Conservation (phyloP, 352 stramenopile genomes). For the Globisporangium cylindrosporum region DNA sequence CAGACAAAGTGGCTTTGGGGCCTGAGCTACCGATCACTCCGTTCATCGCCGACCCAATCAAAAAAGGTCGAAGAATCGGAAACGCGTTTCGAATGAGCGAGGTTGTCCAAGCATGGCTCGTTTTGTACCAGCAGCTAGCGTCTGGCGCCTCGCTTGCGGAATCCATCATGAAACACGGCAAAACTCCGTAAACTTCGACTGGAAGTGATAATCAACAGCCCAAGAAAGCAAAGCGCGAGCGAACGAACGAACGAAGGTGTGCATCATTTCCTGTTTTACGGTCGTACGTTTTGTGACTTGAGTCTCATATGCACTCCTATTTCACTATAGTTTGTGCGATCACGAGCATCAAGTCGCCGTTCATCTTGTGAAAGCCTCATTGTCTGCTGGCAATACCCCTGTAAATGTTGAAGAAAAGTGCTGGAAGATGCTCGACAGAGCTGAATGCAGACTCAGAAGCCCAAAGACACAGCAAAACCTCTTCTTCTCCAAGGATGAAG, state of each 20-base stretch:
- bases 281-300: neutral
- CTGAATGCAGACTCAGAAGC: neutral
- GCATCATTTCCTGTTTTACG: neutral
- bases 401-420: neutral
- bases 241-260: neutral
- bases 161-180: conserved; percentile 5
- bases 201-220: neutral
- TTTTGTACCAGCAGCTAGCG: conserved; percentile 33
- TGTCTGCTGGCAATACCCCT: neutral
- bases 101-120: conserved; percentile 42
- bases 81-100: conserved; percentile 85
- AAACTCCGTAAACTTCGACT: neutral
- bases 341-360: neutral
- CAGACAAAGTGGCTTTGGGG: conserved; percentile 37
- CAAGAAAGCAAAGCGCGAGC: neutral
- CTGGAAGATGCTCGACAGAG: neutral
- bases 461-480: neutral
- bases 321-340: neutral
- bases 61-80: conserved; percentile 59
- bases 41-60: conserved; percentile 77
- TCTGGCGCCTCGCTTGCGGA: conserved; percentile 21
- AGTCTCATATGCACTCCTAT: neutral
- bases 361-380: neutral
- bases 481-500: neutral
- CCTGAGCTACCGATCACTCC: conserved; percentile 44